Evolutionary conservation across 208 protist genomes (phyloP).

Genomic region (Trichomonas tenax): DNA sequence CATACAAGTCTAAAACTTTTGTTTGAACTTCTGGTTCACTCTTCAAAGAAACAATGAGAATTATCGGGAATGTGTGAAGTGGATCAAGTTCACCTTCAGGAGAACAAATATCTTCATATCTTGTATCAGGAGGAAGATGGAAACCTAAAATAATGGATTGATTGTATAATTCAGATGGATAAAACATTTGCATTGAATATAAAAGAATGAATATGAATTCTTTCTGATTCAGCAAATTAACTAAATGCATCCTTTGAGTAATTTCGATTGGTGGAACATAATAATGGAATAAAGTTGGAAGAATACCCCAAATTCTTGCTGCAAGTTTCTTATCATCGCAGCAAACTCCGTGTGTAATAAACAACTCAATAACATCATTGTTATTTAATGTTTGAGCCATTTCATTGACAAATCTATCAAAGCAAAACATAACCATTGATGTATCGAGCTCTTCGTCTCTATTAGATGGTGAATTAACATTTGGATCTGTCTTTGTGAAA

Average conservation of each 20-base stretch:
- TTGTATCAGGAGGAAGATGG: neutral
- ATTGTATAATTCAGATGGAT: neutral
- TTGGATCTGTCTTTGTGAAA: neutral
- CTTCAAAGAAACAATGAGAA: neutral
- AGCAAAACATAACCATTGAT: neutral
- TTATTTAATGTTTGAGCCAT: neutral
- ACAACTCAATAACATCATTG: neutral
- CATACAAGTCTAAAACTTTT: neutral
- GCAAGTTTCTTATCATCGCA: neutral
- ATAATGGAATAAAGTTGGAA: neutral
- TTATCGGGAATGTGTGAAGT: neutral
- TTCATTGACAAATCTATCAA: neutral
- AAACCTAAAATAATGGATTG: neutral
- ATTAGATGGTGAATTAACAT: neutral
- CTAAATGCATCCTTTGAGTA: neutral
- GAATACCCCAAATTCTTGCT: neutral
- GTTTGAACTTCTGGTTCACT: neutral
- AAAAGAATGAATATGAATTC: neutral
- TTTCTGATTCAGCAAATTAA: neutral
- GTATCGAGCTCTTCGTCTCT: neutral
- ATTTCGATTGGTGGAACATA: neutral
- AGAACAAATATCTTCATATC: neutral
- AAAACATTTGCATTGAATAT: neutral
- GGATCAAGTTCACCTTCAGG: neutral
- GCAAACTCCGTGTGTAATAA: neutral